Conservation (phyloP, 2,329 filamentous ascomycete species). For the Pseudocercospora eumusae region DNA sequence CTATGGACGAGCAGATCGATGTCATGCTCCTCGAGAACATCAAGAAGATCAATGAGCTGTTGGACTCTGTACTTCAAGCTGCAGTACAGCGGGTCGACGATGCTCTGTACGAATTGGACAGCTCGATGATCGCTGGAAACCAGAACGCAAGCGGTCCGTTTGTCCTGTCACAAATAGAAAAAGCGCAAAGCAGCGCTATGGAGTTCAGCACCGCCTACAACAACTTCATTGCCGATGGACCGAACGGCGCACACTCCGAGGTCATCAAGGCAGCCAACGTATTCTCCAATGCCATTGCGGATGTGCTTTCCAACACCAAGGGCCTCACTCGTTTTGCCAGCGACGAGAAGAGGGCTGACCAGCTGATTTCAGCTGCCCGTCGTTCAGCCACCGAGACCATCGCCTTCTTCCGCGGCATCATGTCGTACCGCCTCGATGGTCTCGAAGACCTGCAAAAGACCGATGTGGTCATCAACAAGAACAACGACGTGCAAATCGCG, state of each 20-base stretch:
- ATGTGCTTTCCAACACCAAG: conserved; percentile 95
- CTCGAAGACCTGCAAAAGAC: conserved; percentile 91
- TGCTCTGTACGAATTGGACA: conserved; percentile 94
- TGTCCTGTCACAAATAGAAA: conserved; percentile 94
- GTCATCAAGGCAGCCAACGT: conserved; percentile 91
- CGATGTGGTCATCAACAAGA: conserved; percentile 95
- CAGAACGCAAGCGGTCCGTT: conserved; percentile 95
- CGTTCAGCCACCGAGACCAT: conserved; percentile 84
- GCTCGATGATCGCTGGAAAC: conserved; percentile 96
- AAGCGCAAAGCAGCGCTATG: conserved; percentile 89
- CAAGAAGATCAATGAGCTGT: conserved; percentile 93
- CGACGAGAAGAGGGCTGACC: conserved; percentile 91
- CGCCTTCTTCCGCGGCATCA: conserved; percentile 90
- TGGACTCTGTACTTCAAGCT: conserved; percentile 91
- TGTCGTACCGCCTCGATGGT: conserved; percentile 90
- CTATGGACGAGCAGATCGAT: conserved; percentile 87
- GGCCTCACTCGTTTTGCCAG: conserved; percentile 89
- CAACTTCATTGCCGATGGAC: conserved; percentile 95
- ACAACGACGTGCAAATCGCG: conserved; percentile 92
- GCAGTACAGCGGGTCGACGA: conserved; percentile 94
- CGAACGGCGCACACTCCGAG: conserved; percentile 81
- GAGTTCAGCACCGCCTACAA: conserved; percentile 98
- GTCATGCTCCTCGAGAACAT: conserved; percentile 82
- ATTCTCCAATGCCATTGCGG: conserved; percentile 85
- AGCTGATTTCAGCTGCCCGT: conserved; percentile 77